Evolutionary conservation across 1,139 yeast genomes (phyloP), one percentile per base, ranked within the genome.

Genomic region (Hemisphaericaspora xylanilytica): DNA sequence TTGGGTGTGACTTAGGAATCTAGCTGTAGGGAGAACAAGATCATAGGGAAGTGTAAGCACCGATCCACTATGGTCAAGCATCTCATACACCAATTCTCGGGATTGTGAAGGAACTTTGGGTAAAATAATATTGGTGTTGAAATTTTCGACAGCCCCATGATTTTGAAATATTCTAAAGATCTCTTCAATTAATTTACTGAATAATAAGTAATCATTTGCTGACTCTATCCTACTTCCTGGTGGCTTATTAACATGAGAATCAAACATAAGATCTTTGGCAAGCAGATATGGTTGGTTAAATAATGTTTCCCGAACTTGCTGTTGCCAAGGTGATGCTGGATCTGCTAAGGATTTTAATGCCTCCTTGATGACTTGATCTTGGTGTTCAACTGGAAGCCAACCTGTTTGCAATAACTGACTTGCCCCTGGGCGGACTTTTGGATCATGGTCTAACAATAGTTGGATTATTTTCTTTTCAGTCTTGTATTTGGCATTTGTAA

Each of bases 271-370:
- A 56, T 87, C 96, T 49, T 82, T 80, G 0, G 96, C 95, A 43
- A 85, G 69, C 59, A 82, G 82, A 49, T 87, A 82, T 0, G 96
- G 89, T 48, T 87, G 94, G 20, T 84, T 73, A 56, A 92, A 92
- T 30, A 92, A 63, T 0, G 94, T 84, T 44, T 83, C 86, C 53
- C 96, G 75, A 0, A 92, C 96, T 59, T 88, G 95, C 47, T 81
- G 87, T 50, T 90, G 92, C 95, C 96, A 88, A 0, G 96, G 92
- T 0, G 96, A 87, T 0, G 94, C 82, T 0, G 96, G 94, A 55
- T 88, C 92, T 1, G 94, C 85, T 45, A 92, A 65, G 24, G 92
- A 85, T 46, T 81, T 80, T 45, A 94, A 66, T 0, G 96, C 96
- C 53, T 89, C 96, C 52, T 86, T 84, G 43, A 92, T 85, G 9